phyloP scores from a whole-genome alignment of 768 basidiomycete genomes.

The Tylopilus rubrobrunneus region DNA sequence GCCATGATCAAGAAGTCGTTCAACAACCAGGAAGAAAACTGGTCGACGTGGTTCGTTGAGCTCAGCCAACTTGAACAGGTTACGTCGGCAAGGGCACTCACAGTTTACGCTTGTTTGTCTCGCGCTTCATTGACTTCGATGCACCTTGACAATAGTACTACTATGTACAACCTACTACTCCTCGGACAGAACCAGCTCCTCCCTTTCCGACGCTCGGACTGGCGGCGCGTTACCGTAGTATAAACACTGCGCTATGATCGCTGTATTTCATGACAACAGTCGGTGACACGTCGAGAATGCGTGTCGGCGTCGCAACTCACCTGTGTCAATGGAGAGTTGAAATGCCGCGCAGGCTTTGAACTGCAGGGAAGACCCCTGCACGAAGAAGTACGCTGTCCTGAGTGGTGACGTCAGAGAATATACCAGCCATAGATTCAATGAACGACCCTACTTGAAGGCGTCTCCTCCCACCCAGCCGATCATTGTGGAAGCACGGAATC shows the following conservation, averaged over 20 bases:
- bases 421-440: slow-evolving; percentile 3
- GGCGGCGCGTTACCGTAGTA: slow-evolving; percentile 64
- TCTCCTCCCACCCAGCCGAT: slow-evolving; percentile 85
- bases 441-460: slow-evolving; percentile 64
- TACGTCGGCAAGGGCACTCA: slow-evolving; percentile 16
- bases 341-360: slow-evolving; percentile 84
- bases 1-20: slow-evolving; percentile 25
- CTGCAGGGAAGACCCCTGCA: slow-evolving; percentile 66
- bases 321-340: slow-evolving; percentile 74
- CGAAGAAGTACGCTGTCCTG: slow-evolving; percentile 79
- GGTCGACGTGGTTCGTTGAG: slow-evolving; percentile 24
- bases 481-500: slow-evolving; percentile 79
- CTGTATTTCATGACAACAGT: slow-evolving; percentile 35
- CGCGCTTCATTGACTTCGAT: slow-evolving; percentile 8
- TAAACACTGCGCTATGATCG: slow-evolving; percentile 70
- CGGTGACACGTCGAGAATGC: slow-evolving; percentile 6
- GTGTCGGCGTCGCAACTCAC: slow-evolving; percentile 39
- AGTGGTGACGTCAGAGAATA: slow-evolving; percentile 15
- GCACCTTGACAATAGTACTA: too few relatives aligned
- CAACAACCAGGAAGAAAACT: slow-evolving; percentile 13
- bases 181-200: slow-evolving; percentile 46
- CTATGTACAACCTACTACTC: too few relatives aligned
- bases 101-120: slow-evolving; percentile 33
- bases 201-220: slow-evolving; percentile 44
- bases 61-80: not conserved